Conservation (phyloP, 2,329 filamentous ascomycete genomes). For the Hymenoscyphus scutula region DNA sequence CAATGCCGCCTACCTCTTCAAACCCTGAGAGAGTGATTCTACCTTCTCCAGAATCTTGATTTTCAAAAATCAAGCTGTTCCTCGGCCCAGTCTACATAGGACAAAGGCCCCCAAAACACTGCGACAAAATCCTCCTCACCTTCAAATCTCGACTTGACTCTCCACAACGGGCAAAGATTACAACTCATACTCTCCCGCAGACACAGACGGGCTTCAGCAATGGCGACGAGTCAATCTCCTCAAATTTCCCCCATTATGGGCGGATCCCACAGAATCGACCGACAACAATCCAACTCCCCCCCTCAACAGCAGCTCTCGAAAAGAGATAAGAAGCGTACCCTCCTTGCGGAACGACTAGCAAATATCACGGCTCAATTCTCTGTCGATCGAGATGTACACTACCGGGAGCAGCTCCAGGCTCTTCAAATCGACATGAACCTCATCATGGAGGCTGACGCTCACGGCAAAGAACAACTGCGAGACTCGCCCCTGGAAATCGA, state of each 20-base stretch:
- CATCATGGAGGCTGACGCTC: conserved; percentile 81
- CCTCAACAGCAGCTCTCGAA: conserved; percentile 56
- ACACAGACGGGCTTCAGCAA: conserved; percentile 1
- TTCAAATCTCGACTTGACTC: neutral
- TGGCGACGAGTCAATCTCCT: conserved; percentile 35
- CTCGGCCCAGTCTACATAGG: neutral
- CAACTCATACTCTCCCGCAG: neutral
- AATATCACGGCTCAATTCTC: conserved; percentile 75
- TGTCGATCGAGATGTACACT: conserved; percentile 77
- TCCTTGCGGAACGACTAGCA: conserved; percentile 74
- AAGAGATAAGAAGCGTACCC: conserved; percentile 84
- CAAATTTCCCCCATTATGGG: conserved; percentile 32
- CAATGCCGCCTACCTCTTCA: neutral
- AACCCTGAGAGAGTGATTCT: neutral
- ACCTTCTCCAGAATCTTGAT: neutral
- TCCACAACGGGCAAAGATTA: neutral
- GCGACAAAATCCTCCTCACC: conserved; percentile 1
- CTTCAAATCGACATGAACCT: conserved; percentile 89
- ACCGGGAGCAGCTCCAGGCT: conserved; percentile 84
- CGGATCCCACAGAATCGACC: conserved; percentile 27
- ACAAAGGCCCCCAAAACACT: neutral
- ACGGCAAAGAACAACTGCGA: conserved; percentile 66
- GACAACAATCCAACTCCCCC: conserved; percentile 34
- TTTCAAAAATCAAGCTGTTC: neutral
- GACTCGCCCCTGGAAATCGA: conserved; percentile 45